phyloP scores from a whole-genome alignment of 2,329 filamentous ascomycete genomes.

The Paraphoma chrysanthemicola region DNA sequence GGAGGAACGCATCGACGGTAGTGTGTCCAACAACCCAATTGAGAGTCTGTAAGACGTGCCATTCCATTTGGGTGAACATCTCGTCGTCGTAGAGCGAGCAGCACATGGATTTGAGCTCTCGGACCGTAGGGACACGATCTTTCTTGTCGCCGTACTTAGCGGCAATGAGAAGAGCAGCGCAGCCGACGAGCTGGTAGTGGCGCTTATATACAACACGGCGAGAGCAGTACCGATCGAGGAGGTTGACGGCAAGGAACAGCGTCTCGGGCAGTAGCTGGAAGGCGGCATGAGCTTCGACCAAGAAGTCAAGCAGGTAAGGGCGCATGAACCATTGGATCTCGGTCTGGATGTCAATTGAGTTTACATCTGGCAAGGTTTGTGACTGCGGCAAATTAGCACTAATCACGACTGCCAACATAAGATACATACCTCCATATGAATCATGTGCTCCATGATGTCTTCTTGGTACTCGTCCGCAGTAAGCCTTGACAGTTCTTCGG shows the following conservation, averaged over 20 bases:
- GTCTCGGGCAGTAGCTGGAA: conserved; percentile 95
- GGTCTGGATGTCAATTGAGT: conserved; percentile 97
- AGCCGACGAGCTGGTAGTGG: conserved; percentile 97
- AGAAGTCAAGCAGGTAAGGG: conserved; percentile 96
- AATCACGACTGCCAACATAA: neutral
- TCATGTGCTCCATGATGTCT: conserved; percentile 93
- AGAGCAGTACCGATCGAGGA: conserved; percentile 97
- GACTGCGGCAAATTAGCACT: conserved; percentile 57
- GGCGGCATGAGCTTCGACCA: conserved; percentile 94
- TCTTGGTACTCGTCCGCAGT: conserved; percentile 92
- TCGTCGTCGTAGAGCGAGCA: conserved; percentile 97
- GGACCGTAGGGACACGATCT: conserved; percentile 95
- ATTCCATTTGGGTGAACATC: conserved; percentile 99
- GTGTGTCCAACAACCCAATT: conserved; percentile 97
- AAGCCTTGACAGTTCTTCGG: conserved; percentile 83
- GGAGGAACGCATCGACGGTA: conserved; percentile 91
- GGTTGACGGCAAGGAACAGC: conserved; percentile 93
- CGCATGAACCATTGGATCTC: conserved; percentile 99
- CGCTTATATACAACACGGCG: conserved; percentile 98
- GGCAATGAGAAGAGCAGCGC: conserved; percentile 92
- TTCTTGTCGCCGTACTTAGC: conserved; percentile 99
- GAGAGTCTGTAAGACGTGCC: conserved; percentile 97
- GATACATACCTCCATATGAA: conserved; percentile 81
- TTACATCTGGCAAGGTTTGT: conserved; percentile 92
- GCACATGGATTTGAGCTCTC: conserved; percentile 98